A percentile compares a stretch with the other conserved stretches of the same genome.
Conservation (phyloP, 2,329 filamentous ascomycete species). For the Aspergillus terreus region DNA sequence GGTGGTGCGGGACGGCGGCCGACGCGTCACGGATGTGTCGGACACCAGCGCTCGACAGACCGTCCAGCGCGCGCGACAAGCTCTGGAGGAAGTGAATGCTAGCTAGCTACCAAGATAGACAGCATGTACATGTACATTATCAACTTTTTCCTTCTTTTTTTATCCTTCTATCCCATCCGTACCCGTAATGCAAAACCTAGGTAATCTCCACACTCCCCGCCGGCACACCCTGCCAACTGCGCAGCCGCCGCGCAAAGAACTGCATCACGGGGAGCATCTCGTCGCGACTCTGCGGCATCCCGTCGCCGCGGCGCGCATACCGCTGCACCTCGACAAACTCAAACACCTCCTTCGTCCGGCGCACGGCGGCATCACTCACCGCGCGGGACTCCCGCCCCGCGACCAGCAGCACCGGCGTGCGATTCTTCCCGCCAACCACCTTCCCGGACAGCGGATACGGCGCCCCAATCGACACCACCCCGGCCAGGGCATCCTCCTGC, state of each 20-base stretch:
- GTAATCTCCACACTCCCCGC: conserved; percentile 44
- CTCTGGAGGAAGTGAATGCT: conserved; percentile 36
- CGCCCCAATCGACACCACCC: conserved; percentile 43
- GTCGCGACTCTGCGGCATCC: conserved; percentile 77
- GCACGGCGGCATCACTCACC: conserved; percentile 61
- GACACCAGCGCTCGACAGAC: conserved; percentile 43
- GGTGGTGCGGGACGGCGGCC: conserved; percentile 45
- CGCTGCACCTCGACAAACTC: conserved; percentile 62
- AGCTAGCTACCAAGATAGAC: neutral
- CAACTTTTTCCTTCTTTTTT: neutral
- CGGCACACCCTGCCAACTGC: conserved; percentile 43
- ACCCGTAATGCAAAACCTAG: neutral
- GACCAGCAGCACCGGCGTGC: conserved; percentile 41
- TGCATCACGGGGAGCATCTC: conserved; percentile 91
- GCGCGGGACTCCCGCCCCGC: conserved; percentile 42
- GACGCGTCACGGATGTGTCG: conserved; percentile 28
- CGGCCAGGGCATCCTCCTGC: conserved; percentile 18
- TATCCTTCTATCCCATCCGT: neutral
- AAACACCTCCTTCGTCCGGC: conserved; percentile 64
- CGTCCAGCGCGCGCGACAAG: conserved; percentile 45
- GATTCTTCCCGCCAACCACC: conserved; percentile 27
- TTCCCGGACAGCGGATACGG: conserved; percentile 34
- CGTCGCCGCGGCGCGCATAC: conserved; percentile 68
- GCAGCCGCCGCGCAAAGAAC: conserved; percentile 52
- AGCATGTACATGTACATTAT: conserved; percentile 7